Percentiles rank a stretch among this genome's conserved stretches.
Evolutionary conservation across 2,329 filamentous ascomycete genomes (phyloP).

Genomic region (Bipolaris bicolor): DNA sequence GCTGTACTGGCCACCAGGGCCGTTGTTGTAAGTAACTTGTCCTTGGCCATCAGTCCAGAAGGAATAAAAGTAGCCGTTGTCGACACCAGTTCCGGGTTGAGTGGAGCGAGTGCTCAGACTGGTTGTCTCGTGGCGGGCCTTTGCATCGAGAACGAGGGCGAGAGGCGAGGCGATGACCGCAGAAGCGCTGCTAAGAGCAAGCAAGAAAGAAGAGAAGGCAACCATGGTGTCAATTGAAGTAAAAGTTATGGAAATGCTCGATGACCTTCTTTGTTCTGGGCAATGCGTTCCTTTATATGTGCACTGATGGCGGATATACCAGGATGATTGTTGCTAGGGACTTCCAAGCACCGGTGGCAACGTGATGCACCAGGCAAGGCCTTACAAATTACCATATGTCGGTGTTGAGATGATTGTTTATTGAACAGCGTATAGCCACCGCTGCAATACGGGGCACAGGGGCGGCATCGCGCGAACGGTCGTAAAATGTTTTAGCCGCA

Average conservation of each 20-base stretch:
- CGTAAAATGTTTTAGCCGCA: slow-evolving; percentile 9
- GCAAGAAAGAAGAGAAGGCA: slow-evolving; percentile 37
- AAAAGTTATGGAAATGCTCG: slow-evolving; percentile 12
- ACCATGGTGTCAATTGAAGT: slow-evolving; percentile 29
- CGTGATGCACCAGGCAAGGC: slow-evolving; percentile 21
- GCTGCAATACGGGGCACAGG: slow-evolving; percentile 30
- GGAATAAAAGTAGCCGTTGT: slow-evolving; percentile 50
- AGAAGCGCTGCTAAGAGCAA: slow-evolving; percentile 36
- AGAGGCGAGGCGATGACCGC: slow-evolving; percentile 38
- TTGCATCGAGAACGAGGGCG: slow-evolving; percentile 27
- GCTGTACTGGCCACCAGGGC: slow-evolving; percentile 51
- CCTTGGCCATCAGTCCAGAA: slow-evolving; percentile 63
- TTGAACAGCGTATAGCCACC: slow-evolving; percentile 31
- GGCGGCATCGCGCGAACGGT: neutral
- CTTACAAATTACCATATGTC: slow-evolving; percentile 16
- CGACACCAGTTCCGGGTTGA: slow-evolving; percentile 34
- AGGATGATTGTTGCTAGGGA: slow-evolving; percentile 3
- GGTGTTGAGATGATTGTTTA: slow-evolving; percentile 6
- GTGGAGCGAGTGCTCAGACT: slow-evolving; percentile 26
- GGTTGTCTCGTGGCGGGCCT: slow-evolving; percentile 17
- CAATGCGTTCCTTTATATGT: slow-evolving; percentile 27
- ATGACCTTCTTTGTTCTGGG: slow-evolving; percentile 7
- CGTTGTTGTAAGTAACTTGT: slow-evolving; percentile 62
- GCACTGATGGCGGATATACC: slow-evolving; percentile 3
- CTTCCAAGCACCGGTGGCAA: neutral